Evolutionary conservation across 2,329 filamentous ascomycete genomes (phyloP), one percentile per base, ranked within the genome.

Genomic region (Claviceps sp.): DNA sequence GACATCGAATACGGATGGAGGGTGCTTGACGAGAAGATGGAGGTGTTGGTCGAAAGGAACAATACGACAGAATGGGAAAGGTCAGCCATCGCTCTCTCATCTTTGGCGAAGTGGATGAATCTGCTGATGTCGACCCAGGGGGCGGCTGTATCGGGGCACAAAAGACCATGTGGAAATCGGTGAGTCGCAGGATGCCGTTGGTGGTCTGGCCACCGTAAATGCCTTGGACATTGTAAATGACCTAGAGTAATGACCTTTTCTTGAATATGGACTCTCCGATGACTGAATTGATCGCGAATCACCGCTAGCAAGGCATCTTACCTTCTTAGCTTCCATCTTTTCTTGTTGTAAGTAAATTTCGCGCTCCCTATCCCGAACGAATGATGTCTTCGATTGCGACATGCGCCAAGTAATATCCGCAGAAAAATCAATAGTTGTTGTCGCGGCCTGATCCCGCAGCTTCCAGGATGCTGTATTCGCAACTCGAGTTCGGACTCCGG

Each of bases 21-120:
- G 90, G 88, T 37, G 82, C 78, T 55, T 88, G 78, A 49, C 81
- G 78, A 53, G 85, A 85, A 13, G 76, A 73, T 6, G 80, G 75
- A 18, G 86, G 84, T 47, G 84, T 82, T 30, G 88, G 85, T 54
- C 88, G 81, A 58, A 91, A 81, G 24, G 78, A 81, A 69, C 90
- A 95, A 62, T 84, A 80, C 42, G 80, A 80, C 61, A 98, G 88
- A 69, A 97, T 90, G 24, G 91, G 90, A 67, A 90, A 98, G 16
- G 93, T 90, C 52, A 97, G 88, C 87, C 91, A 98, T 63, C 86
- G 80, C 68, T 95, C 87, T 64, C 82, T 69, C 49, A 61, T 61
- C 55, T 64, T 69, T 4, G 65, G 63, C 13, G 64, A 62, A 14
- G 58, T 34, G 18, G 56, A 52, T n/a, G 56, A 49, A 11, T 62